Evolutionary conservation across 1,139 yeast species (phyloP), one percentile per base, ranked within the genome.

Genomic region (Kluyveromyces sp.): DNA sequence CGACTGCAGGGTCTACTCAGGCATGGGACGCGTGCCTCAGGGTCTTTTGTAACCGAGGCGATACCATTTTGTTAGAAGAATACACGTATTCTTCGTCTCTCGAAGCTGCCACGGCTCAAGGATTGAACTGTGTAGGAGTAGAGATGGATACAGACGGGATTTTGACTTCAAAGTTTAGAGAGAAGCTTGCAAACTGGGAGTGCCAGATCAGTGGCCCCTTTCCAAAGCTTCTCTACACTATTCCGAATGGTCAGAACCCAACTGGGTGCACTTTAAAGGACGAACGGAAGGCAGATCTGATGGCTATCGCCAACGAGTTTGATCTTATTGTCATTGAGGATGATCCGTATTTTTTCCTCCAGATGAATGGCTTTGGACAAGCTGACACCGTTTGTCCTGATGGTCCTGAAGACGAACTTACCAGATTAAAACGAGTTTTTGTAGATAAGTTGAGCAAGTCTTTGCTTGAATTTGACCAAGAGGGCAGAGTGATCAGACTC

Each of bases 201-300:
- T 77, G 78, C 9, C 54, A 62, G 61, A 41, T 44, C 22, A 41
- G 34, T 9, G 73, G 72, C 63, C 77, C 82, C 71, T 76, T 74
- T 64, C 94, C 94, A 49, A 85, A 81, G 64, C 70, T 88, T 45
- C 73, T 88, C 53, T 88, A 88, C 74, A 81, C 89, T 38, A 85
- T 88, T 55, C 80, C 88, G 51, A 88, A 96, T 19, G 96, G 96
- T 45, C 96, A 88, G 69, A 88, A 88, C 73, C 96, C 96, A 47
- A 87, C 96, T 29, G 96, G 96, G 33, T 81, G 92, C 12, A 81
- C 84, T 37, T 69, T 88, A 55, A 70, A 81, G 43, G 66, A 60
- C 15, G 88, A 81, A 57, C 78, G 96, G 68, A 84, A 95, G 67
- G 64, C 69, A 52, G 75, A 71, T 41, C 74, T 88, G 49, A 87